Base-by-base conservation (phyloP, 805 yeast species). In the Candida pseudoglaebosa region DNA sequence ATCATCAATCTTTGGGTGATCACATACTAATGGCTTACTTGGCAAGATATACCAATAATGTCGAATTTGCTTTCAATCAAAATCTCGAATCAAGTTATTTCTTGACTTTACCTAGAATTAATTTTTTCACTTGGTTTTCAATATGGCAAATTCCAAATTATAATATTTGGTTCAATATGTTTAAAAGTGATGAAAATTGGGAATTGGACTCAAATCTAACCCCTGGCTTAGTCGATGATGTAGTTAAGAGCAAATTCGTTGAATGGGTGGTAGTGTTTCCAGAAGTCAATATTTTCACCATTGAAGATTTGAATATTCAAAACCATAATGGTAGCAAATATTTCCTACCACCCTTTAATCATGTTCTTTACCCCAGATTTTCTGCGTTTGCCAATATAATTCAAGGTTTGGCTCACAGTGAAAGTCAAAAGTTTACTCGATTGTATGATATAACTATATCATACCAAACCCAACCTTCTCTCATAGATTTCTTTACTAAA, bases 191-290 rank as follows among this genome's bases (percentile, higher is more conserved):
- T 53, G 95, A 86, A 46, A 86, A 85, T 50, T 78, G 85, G 84
- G 76, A 72, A 45, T 53, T 78, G 24, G 75, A 73, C 47, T 43
- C 60, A 24, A 57, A 54, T 38, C 56, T 67, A 29, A 54, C 62
- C 52, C 46, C 52, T 41, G 38, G 54, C 37, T 53, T 67, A 17
- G 73, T 76, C 42, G 55, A 57, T 6, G 50, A 56, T 15, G 49
- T 71, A 15, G 21, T 66, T 4, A 49, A 45, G n/a, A 66, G 69
- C 19, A 68, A 57, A 24, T 53, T 48, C n/a, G 67, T 65, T 19
- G 73, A 76, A 47, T 80, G 95, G 86, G 49, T 88, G 0, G 78
- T 81, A 0, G 46, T 85, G 6, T 89, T 89, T 47, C 97, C 97
- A 0, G 97, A 90, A 58, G 96, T 85, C 4, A 84, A 84, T 50